Evolutionary conservation across 2,329 filamentous ascomycete genomes (phyloP).

Genomic region (Sphaerulina vaccinii): DNA sequence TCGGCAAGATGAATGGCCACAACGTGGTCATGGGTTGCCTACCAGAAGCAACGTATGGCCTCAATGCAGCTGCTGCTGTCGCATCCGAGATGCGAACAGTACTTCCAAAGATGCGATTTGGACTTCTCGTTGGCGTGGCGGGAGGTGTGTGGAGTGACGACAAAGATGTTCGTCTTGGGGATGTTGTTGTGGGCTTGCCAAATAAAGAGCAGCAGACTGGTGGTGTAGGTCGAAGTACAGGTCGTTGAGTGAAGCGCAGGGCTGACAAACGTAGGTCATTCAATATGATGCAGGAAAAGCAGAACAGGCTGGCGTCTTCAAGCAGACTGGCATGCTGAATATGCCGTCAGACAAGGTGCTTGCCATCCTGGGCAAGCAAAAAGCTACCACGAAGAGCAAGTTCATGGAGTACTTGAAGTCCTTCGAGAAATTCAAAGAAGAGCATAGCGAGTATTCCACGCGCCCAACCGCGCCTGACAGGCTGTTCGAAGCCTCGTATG

Average conservation of each 20-base stretch:
- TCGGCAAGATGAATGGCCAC: conserved; percentile 9
- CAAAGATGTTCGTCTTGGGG: conserved; percentile 33
- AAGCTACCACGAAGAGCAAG: background rate
- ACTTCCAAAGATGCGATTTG: conserved; percentile 23
- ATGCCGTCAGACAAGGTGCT: background rate
- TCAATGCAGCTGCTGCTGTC: conserved; percentile 14
- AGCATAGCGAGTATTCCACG: background rate
- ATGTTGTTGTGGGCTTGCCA: conserved; percentile 32
- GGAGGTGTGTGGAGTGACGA: conserved; percentile 27
- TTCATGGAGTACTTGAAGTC: background rate
- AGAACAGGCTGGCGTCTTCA: background rate
- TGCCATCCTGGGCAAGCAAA: background rate
- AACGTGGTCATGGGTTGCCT: conserved; percentile 15
- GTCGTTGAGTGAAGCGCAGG: background rate
- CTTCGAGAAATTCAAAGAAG: background rate
- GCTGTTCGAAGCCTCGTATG: background rate
- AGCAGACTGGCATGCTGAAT: background rate
- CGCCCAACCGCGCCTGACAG: background rate
- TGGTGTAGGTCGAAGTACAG: conserved; percentile 13
- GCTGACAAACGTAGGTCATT: conserved; percentile 15
- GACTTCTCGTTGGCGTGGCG: conserved; percentile 25
- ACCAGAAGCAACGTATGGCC: background rate
- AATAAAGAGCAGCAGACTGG: conserved; percentile 13
- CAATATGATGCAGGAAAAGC: conserved; percentile 6
- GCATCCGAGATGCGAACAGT: conserved; percentile 25